These are phyloP conservation scores for Talaromyces sp. DNA, from an alignment of 2,329 filamentous ascomycete species.

Conservation along the genomic window DNA sequence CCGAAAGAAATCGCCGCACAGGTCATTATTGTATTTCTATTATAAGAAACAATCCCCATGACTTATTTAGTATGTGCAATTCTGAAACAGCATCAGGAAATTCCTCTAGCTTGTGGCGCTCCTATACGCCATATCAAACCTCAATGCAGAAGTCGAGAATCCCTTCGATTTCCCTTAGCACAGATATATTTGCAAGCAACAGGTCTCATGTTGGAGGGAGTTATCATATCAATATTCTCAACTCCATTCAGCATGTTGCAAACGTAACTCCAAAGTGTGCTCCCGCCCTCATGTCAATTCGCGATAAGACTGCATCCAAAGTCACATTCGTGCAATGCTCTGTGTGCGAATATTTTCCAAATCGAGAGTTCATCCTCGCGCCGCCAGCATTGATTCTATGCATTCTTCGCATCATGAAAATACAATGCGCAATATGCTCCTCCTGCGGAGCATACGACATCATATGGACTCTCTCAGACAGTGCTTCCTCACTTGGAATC, in stretches of 20 bases:
- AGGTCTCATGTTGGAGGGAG: too few species aligned
- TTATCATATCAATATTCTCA: background rate
- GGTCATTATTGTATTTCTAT: too few species aligned
- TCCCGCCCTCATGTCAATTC: background rate
- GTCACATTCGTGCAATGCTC: slow-evolving; percentile 1
- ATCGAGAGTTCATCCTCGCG: background rate
- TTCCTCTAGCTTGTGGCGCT: too few species aligned
- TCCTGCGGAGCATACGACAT: background rate
- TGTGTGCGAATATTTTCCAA: background rate
- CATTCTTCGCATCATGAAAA: background rate
- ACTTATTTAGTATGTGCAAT: too few species aligned
- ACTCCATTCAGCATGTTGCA: background rate
- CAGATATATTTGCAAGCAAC: too few species aligned
- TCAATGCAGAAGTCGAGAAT: too few species aligned
- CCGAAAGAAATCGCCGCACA: too few species aligned
- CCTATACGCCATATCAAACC: too few species aligned
- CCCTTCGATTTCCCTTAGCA: too few species aligned
- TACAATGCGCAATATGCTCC: background rate
- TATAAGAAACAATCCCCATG: too few species aligned
- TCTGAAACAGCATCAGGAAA: too few species aligned
- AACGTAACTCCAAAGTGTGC: background rate
- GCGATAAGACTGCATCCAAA: background rate
- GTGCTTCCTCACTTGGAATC: background rate
- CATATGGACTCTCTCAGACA: background rate
- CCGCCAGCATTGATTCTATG: background rate